Evolutionary conservation across 225 moss, liverwort and hornwort species (phyloP).

Genomic region (Neckera pumila): DNA sequence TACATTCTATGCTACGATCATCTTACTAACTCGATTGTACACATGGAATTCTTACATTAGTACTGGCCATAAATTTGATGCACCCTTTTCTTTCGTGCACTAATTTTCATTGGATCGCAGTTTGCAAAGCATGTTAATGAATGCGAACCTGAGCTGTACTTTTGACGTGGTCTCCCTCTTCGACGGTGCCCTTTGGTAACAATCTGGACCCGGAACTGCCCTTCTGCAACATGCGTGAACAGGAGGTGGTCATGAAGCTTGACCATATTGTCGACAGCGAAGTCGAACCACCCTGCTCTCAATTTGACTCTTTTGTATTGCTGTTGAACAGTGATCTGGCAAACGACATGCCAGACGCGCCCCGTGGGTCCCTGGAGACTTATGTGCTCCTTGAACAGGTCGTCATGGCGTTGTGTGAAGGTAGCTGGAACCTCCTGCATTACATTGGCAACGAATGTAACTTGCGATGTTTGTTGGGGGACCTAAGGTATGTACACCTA

Average conservation of each 20-base stretch:
- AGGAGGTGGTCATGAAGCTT: slow-evolving; percentile 29
- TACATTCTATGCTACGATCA: neutral
- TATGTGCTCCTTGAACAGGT: slow-evolving; percentile 13
- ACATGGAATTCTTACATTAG: neutral
- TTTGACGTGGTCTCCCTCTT: slow-evolving; percentile 11
- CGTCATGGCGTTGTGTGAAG: slow-evolving; percentile 11
- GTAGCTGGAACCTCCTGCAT: slow-evolving; percentile 30
- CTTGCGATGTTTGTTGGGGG: neutral
- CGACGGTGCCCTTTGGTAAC: slow-evolving; percentile 11
- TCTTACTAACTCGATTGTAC: neutral
- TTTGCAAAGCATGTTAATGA: neutral
- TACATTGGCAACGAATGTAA: neutral
- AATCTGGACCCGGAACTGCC: slow-evolving; percentile 26
- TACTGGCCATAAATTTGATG: neutral
- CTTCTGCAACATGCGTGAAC: slow-evolving; percentile 19
- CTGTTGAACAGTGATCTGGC: slow-evolving; percentile 11
- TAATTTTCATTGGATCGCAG: neutral
- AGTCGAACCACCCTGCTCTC: slow-evolving; percentile 27
- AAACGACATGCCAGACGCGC: slow-evolving; percentile 19
- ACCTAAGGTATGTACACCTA: neutral
- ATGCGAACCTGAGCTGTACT: neutral
- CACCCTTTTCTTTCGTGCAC: neutral
- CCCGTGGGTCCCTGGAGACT: slow-evolving; percentile 29
- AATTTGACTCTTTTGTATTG: slow-evolving; percentile 8
- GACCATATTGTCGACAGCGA: slow-evolving; percentile 26